phyloP scores from a whole-genome alignment of 2,329 filamentous ascomycete species.

The Alternaria brassicicola region DNA sequence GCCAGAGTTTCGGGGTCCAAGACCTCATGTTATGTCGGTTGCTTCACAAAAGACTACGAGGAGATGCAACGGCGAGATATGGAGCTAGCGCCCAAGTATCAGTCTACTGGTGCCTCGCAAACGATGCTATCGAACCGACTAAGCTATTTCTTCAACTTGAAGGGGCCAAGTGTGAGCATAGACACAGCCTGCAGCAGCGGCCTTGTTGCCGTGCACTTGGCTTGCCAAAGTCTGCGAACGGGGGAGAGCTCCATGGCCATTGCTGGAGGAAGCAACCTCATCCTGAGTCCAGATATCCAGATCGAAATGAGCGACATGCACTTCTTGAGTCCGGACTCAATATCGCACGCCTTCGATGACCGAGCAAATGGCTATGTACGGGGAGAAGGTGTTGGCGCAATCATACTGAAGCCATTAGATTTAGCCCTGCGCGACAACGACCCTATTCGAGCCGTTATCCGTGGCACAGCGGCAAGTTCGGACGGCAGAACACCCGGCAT shows the following conservation, averaged over 20 bases:
- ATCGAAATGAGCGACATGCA: constrained; percentile 23
- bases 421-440: constrained; percentile 30
- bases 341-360: constrained; percentile 51
- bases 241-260: constrained; percentile 33
- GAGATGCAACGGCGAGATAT: constrained; percentile 23
- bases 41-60: constrained; percentile 27
- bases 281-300: constrained; percentile 23
- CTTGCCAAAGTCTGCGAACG: constrained; percentile 29
- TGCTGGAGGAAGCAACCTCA: constrained; percentile 27
- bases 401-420: constrained; percentile 36
- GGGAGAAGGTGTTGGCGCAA: constrained; percentile 61
- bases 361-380: constrained; percentile 67
- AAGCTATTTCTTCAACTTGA: constrained; percentile 28
- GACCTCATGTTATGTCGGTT: constrained; percentile 27
- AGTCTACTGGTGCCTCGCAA: constrained; percentile 16
- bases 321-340: constrained; percentile 39
- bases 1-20: constrained; percentile 20
- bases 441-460: constrained; percentile 37
- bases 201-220: constrained; percentile 28
- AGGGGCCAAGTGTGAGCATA: constrained; percentile 27
- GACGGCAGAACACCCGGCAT: constrained; percentile 27
- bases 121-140: constrained; percentile 23
- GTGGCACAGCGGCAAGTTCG: constrained; percentile 29
- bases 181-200: constrained; percentile 34
- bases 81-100: constrained; percentile 20